These are phyloP conservation scores for Pyricularia sp. DNA, from an alignment of 2,329 filamentous ascomycete genomes.

Conservation along the genomic window DNA sequence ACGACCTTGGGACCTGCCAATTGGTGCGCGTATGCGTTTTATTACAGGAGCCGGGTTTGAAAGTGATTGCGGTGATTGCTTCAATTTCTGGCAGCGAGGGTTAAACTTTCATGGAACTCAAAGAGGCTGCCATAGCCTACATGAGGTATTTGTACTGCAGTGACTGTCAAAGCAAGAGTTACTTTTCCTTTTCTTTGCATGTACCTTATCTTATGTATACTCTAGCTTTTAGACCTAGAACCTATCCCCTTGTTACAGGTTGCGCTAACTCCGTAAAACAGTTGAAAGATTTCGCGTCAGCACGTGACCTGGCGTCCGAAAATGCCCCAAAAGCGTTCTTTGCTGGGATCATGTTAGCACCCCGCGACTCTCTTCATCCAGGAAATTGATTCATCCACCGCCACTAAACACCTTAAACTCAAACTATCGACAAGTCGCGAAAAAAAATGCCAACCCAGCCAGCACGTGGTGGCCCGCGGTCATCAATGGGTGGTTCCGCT, in stretches of 20 bases:
- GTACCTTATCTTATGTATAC: too few relatives aligned
- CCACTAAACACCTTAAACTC: too few relatives aligned
- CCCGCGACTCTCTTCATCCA: too few relatives aligned
- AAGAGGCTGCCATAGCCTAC: not conserved
- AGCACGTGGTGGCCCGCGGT: not conserved
- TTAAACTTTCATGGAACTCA: not conserved
- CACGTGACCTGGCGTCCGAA: not conserved
- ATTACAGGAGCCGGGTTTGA: too few relatives aligned
- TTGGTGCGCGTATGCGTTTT: too few relatives aligned
- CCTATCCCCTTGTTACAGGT: not conserved
- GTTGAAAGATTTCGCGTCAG: not conserved
- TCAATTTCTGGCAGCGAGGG: not conserved
- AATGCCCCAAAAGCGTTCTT: not conserved
- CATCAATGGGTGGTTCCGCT: not conserved
- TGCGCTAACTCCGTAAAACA: not conserved
- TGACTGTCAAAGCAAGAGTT: not conserved
- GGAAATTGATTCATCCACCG: too few relatives aligned
- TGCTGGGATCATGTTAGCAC: not conserved
- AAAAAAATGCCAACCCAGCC: constrained; percentile 3
- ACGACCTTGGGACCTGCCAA: too few relatives aligned
- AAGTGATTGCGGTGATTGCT: not conserved
- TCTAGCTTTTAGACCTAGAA: not conserved
- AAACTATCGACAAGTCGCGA: not conserved
- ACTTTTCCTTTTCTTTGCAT: not conserved
- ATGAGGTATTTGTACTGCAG: not conserved